Evolutionary conservation across 148 eudicot species (phyloP).

Genomic region (Vaccinium darrowii): DNA sequence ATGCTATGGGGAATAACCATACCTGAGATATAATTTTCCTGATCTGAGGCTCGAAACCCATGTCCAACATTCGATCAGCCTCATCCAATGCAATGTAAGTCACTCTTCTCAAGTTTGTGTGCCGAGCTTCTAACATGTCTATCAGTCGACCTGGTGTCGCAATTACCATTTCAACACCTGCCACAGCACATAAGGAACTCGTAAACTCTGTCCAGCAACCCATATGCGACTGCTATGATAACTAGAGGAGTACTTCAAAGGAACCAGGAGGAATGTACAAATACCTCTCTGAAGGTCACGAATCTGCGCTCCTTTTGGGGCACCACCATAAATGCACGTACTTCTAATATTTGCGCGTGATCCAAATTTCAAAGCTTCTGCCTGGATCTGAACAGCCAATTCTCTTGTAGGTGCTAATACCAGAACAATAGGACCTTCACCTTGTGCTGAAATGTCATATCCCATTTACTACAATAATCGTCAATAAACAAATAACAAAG

Average conservation of each 20-base stretch:
- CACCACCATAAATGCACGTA: conserved; percentile 95
- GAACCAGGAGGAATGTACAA: neutral
- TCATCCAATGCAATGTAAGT: conserved; percentile 95
- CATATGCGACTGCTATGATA: neutral
- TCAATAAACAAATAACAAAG: conserved; percentile 4
- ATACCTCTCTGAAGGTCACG: conserved; percentile 90
- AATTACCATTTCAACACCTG: conserved; percentile 96
- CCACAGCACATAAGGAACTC: conserved; percentile 14
- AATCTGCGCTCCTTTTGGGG: conserved; percentile 97
- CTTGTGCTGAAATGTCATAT: conserved; percentile 49
- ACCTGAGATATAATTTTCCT: conserved; percentile 87
- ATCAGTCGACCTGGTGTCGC: conserved; percentile 97
- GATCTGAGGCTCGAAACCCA: conserved; percentile 99
- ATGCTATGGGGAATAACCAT: conserved; percentile 4
- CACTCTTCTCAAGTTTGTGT: conserved; percentile 87
- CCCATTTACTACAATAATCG: neutral
- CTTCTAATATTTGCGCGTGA: conserved; percentile 59
- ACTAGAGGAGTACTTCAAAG: neutral
- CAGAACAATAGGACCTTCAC: conserved; percentile 89
- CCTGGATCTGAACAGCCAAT: conserved; percentile 96
- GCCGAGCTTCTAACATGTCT: conserved; percentile 91
- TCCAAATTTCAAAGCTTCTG: conserved; percentile 82
- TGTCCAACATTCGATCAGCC: conserved; percentile 98
- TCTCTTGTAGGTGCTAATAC: conserved; percentile 97
- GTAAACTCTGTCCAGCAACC: neutral